Base-by-base conservation (phyloP, 305 asterid genomes). In the Solanum chacoense region DNA sequence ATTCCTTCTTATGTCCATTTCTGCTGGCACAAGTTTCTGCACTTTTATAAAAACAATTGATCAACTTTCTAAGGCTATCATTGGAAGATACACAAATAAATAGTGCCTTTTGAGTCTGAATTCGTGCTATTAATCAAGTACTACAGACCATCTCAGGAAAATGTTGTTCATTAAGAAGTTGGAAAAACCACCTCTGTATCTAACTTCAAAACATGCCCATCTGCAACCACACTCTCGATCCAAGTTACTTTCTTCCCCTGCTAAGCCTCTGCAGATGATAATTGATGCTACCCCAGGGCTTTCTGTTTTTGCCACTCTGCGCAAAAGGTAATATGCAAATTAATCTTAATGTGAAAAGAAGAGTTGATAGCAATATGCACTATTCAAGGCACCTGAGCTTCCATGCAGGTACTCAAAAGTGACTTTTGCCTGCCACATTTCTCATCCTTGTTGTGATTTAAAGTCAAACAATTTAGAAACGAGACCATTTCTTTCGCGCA, bases 251-350 rank as follows among this genome's bases (percentile, higher is more conserved):
- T 89, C 94, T 94, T 37, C 92, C 96, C 93, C 91, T 94, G 93
- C 88, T 93, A 79, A 97, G 98, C 98, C 94, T 94, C 94, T 94
- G 98, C 85, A 97, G 95, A 88, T 97, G 99, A 93, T 94, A 93
- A 91, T 97, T 95, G 63, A 97, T 92, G 93, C 96, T 96, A 87
- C 97, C 98, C 93, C 92, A 94, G 11, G 98, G 93, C 89, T 95
- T 96, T 91, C 92, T 91, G 89, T 93, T 94, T 89, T 92, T 93
- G 89, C 91, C 91, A 85, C 93, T 91, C 99, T 97, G 96, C 90
- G 87, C 42, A n/a, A 13, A 85, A 84, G 87, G 74, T 31, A 31
- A 20, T 8, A 18, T 9, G 2, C 45, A 55, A 31, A 83, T 83
- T 10, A 29, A 31, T 10, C 73, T 83, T 5, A 1, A 81, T 45